phyloP scores from a whole-genome alignment of 768 basidiomycete species.

The Xerocomellus dryophilus region DNA sequence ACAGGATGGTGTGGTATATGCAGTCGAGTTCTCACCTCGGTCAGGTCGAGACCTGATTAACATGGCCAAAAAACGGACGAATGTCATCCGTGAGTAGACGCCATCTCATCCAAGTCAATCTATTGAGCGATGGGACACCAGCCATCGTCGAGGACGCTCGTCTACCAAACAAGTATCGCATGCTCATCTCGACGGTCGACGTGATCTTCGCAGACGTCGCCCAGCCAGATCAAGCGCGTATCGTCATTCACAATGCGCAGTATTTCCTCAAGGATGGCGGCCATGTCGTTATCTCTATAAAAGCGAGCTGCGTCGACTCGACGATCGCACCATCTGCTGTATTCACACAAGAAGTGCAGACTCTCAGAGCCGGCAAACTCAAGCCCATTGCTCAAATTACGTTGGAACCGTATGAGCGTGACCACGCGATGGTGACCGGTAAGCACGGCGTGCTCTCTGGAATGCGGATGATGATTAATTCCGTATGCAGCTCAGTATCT shows the following conservation, averaged over 20 bases:
- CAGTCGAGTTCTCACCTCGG: slow-evolving; percentile 95
- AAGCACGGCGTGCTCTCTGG: slow-evolving; percentile 19
- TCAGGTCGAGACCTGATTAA: slow-evolving; percentile 97
- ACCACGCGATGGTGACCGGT: slow-evolving; percentile 90
- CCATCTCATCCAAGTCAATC: background rate
- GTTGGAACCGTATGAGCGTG: slow-evolving; percentile 88
- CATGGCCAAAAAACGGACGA: slow-evolving; percentile 99
- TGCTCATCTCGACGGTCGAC: slow-evolving; percentile 93
- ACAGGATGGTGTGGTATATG: slow-evolving; percentile 94
- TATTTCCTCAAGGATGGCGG: slow-evolving; percentile 95
- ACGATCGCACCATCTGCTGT: slow-evolving; percentile 88
- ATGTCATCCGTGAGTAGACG: slow-evolving; percentile 83
- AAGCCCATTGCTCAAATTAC: slow-evolving; percentile 97
- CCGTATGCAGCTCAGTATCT: slow-evolving; percentile 42
- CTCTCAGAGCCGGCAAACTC: slow-evolving; percentile 71
- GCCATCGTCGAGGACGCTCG: slow-evolving; percentile 98
- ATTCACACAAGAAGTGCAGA: slow-evolving; percentile 85
- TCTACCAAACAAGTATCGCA: slow-evolving; percentile 93
- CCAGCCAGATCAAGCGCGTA: slow-evolving; percentile 98
- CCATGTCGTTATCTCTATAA: slow-evolving; percentile 94
- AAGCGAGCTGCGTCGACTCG: slow-evolving; percentile 98
- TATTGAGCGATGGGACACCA: slow-evolving; percentile 28
- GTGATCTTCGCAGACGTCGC: slow-evolving; percentile 98
- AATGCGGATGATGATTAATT: background rate
- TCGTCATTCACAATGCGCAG: slow-evolving; percentile 89